Percentiles rank a stretch among this genome's conserved stretches.
Evolutionary conservation across 805 yeast genomes (phyloP).

Genomic region (Wickerhamiella nectarea): DNA sequence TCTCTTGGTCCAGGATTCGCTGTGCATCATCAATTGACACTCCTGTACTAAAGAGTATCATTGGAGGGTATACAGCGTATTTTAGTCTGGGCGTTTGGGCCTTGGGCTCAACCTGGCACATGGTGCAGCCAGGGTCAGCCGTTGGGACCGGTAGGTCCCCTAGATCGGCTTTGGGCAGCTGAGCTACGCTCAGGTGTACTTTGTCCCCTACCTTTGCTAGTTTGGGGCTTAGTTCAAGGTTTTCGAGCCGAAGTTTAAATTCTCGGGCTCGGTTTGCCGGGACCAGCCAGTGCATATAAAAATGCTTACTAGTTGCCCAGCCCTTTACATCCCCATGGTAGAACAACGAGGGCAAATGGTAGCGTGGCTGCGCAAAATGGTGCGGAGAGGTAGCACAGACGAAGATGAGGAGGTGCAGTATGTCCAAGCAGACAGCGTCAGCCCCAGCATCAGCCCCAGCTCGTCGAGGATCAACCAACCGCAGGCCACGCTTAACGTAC

Average conservation of each 20-base stretch:
- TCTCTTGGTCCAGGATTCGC: conserved; percentile 19
- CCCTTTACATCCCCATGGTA: no score
- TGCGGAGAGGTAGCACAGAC: conserved; percentile 4
- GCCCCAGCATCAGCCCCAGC: background rate
- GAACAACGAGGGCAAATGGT: conserved; percentile 9
- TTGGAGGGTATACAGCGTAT: conserved; percentile 54
- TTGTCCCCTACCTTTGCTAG: background rate
- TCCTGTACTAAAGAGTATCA: conserved; percentile 45
- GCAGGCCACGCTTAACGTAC: background rate
- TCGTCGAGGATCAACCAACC: background rate
- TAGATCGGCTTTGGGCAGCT: no score
- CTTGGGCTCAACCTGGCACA: no score
- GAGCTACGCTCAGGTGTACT: no score
- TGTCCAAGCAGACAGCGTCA: no score
- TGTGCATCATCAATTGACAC: conserved; percentile 18
- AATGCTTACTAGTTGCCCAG: background rate
- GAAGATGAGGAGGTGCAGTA: background rate
- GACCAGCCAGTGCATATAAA: conserved; percentile 1
- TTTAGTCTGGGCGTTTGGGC: background rate
- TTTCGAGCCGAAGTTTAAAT: background rate
- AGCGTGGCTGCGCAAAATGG: conserved; percentile 10
- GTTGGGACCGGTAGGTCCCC: no score
- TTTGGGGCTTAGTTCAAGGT: background rate
- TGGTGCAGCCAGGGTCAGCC: background rate
- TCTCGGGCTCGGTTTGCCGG: conserved; percentile 1